These are phyloP conservation scores for Trichoderma sp. DNA, from an alignment of 2,329 filamentous ascomycete species.

Conservation along the genomic window DNA sequence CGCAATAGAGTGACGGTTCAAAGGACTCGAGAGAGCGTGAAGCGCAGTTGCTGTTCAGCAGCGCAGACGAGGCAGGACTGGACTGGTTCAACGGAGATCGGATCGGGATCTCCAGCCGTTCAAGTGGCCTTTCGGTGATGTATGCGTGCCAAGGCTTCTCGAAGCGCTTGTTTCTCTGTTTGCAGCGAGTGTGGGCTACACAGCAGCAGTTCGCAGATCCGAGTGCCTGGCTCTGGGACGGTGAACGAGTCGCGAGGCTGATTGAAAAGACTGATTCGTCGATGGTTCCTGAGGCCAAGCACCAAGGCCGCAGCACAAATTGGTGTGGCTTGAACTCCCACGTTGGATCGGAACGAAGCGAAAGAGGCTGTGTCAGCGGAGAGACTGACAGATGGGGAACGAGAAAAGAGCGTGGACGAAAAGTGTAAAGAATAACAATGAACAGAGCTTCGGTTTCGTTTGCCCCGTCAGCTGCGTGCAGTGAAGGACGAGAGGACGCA, in stretches of 20 bases:
- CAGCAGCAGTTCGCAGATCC: background rate
- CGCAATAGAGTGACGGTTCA: background rate
- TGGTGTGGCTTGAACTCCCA: background rate
- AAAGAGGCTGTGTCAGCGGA: slow-evolving; percentile 13
- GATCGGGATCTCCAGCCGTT: background rate
- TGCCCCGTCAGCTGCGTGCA: background rate
- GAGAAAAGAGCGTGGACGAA: background rate
- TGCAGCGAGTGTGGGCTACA: background rate
- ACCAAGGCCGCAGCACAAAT: background rate
- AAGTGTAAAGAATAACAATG: background rate
- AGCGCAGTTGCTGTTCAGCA: background rate
- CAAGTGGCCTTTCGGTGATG: background rate
- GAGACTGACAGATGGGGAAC: background rate
- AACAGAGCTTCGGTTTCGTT: background rate
- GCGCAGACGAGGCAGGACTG: background rate
- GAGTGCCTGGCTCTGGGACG: background rate
- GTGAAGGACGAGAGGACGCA: slow-evolving; percentile 2
- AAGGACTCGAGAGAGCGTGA: background rate
- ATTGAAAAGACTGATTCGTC: background rate
- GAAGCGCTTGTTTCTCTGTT: background rate
- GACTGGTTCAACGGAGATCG: background rate
- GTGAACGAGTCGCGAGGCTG: slow-evolving; percentile 5
- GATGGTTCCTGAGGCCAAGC: background rate
- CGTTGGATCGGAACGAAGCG: slow-evolving; percentile 4
- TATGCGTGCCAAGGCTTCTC: background rate